A percentile compares a stretch with the other conserved stretches of the same genome.
Evolutionary conservation across 495 filamentous ascomycete species (phyloP).

Genomic region (Penicillium tannophilum): DNA sequence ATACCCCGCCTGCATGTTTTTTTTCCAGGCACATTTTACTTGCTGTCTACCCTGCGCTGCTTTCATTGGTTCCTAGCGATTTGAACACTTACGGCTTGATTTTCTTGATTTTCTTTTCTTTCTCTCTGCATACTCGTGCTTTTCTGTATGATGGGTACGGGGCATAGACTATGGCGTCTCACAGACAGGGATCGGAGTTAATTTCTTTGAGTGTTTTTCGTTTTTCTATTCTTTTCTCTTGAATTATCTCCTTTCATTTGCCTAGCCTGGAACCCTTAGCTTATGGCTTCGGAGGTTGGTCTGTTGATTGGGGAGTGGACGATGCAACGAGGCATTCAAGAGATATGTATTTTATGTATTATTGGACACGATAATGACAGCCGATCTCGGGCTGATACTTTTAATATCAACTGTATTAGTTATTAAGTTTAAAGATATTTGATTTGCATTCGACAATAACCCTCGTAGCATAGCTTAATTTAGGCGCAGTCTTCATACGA

Average conservation of each 20-base stretch:
- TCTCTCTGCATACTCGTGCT: constrained; percentile 14
- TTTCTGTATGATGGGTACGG: constrained; percentile 26
- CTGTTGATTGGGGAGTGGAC: constrained; percentile 11
- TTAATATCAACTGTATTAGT: background rate
- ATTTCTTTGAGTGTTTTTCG: constrained; percentile 17
- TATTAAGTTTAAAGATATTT: background rate
- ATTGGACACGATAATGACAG: constrained; percentile 25
- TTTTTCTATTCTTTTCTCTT: constrained; percentile 25
- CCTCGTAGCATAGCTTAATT: no score
- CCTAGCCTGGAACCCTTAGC: background rate
- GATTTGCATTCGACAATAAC: no score
- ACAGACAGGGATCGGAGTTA: constrained; percentile 32
- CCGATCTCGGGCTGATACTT: constrained; percentile 1
- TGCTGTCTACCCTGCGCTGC: constrained; percentile 9
- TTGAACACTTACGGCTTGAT: background rate
- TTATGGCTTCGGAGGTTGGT: background rate
- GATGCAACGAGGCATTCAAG: constrained; percentile 28
- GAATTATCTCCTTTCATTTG: constrained; percentile 12
- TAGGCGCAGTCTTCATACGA: no score
- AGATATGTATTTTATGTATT: constrained; percentile 36
- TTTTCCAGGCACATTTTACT: constrained; percentile 19
- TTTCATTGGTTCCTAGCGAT: constrained; percentile 11
- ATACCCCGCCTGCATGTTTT: constrained; percentile 26
- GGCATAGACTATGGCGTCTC: constrained; percentile 46
- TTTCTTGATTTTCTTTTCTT: constrained; percentile 16